Conservation (phyloP, 1,139 yeast species). For the Suhomyces choctaworum region DNA sequence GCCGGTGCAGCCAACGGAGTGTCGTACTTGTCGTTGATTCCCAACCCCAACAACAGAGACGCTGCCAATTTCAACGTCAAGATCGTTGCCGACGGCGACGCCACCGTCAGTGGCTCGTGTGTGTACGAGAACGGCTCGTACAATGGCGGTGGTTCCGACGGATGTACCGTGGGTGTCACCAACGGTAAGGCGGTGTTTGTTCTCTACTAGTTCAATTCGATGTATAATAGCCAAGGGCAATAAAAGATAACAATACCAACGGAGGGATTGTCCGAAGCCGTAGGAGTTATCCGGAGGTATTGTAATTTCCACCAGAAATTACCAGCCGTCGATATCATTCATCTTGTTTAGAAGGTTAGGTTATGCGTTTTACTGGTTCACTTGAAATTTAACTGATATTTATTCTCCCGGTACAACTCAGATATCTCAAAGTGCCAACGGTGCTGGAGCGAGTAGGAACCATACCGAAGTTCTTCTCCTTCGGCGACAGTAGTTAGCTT, state of each 20-base stretch:
- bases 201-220: conserved; percentile 37
- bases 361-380: no score
- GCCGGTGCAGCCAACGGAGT: conserved; percentile 81
- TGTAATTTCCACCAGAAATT: no score
- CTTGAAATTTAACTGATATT: no score
- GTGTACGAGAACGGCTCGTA: conserved; percentile 75
- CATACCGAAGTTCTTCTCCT: no score
- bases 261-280: no score
- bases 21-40: conserved; percentile 87
- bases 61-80: conserved; percentile 84
- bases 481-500: no score
- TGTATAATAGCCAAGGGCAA: conserved; percentile 1
- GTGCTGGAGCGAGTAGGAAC: no score
- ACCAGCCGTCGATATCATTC: no score
- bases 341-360: no score
- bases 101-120: conserved; percentile 73
- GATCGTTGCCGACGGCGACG: conserved; percentile 65
- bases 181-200: conserved; percentile 77
- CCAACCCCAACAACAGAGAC: conserved; percentile 84
- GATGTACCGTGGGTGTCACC: conserved; percentile 92
- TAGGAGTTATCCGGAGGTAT: no score
- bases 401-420: no score
- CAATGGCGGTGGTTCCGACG: conserved; percentile 68
- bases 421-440: no score
- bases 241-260: conserved; percentile 1